Base-by-base conservation (phyloP, 2,329 filamentous ascomycete genomes). In the Colletotrichum endophyticum region DNA sequence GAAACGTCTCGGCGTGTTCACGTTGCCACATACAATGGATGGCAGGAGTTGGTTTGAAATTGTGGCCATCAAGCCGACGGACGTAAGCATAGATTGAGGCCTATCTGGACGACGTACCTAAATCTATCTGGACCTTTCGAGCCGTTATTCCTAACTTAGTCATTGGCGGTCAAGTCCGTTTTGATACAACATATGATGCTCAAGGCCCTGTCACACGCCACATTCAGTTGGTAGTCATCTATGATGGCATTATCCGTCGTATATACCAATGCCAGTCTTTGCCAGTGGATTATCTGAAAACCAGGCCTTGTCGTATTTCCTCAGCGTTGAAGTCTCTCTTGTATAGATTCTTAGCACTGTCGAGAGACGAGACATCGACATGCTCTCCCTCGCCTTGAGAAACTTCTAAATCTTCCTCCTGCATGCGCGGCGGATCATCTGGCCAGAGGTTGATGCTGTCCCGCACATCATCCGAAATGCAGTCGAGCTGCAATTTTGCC, bases 81-180 rank as follows among this genome's bases (percentile, higher is more conserved):
- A 4, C n/a, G 11, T 22, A 53, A 13, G 44, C n/a, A 22, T 53
- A 22, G n/a, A 25, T 0, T 53, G 5, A 53, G 2, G 3, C n/a
- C n/a, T 13, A 53, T 53, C 2, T 8, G 19, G n/a, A 6, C n/a
- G n/a, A 49, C 2, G 19, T 22, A 22, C 6, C 19, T 49, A n/a
- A n/a, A n/a, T n/a, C n/a, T n/a, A n/a, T n/a, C n/a, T n/a, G n/a
- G n/a, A n/a, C n/a, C n/a, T n/a, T n/a, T n/a, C n/a, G n/a, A n/a
- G n/a, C n/a, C n/a, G n/a, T n/a, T 8, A 5, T 53, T 22, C 2
- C 44, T 3, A 22, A 53, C 2, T n/a, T 1, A 13, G 6, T 1
- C 44, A 1, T 13, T 1, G 44, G 11, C 5, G n/a, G 44, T 22
- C 44, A 53, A 22, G 4, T 53, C 1, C n/a, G 0, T 13, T 13